These are phyloP conservation scores for Sanguinoderma infundibulare DNA, from an alignment of 1,284 basidiomycete species.

Conservation along the genomic window DNA sequence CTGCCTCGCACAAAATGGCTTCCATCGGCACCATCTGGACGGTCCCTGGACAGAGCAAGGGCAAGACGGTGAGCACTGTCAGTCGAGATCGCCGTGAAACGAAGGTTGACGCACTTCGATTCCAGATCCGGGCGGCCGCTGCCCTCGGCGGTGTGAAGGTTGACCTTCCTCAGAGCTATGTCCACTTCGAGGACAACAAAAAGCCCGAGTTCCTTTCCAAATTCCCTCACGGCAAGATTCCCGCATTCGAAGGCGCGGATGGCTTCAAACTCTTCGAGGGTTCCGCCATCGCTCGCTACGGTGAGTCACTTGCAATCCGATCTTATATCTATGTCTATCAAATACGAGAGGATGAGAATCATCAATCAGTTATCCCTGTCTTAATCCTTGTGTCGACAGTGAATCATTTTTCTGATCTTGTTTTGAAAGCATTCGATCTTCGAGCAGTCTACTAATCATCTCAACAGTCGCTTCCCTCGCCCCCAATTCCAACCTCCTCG, in stretches of 20 bases:
- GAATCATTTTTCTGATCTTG: constrained; percentile 41
- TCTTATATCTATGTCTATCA: constrained; percentile 13
- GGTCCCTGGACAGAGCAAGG: constrained; percentile 42
- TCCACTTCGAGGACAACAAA: constrained; percentile 78
- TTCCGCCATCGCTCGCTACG: constrained; percentile 83
- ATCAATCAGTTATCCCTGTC: constrained; percentile 65
- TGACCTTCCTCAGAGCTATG: constrained; percentile 60
- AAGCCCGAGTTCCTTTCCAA: constrained; percentile 78
- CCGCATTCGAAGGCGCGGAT: constrained; percentile 79
- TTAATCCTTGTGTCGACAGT: constrained; percentile 50
- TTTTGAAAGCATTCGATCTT: neutral
- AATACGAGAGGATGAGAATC: constrained; percentile 42
- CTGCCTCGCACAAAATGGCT: constrained; percentile 47
- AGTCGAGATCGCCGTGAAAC: neutral
- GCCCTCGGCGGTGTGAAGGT: constrained; percentile 74
- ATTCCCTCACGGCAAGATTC: constrained; percentile 87
- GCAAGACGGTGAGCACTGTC: constrained; percentile 54
- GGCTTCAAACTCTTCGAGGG: constrained; percentile 85
- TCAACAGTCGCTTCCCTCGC: constrained; percentile 72
- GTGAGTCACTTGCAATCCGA: constrained; percentile 56
- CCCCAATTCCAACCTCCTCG: constrained; percentile 71
- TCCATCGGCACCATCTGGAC: constrained; percentile 68
- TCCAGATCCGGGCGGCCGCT: constrained; percentile 74
- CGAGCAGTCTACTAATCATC: constrained; percentile 22
- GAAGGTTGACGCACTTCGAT: neutral